Evolutionary conservation across 1,284 basidiomycete genomes (phyloP), one percentile per base, ranked within the genome.

Genomic region (Peniophora sp.): DNA sequence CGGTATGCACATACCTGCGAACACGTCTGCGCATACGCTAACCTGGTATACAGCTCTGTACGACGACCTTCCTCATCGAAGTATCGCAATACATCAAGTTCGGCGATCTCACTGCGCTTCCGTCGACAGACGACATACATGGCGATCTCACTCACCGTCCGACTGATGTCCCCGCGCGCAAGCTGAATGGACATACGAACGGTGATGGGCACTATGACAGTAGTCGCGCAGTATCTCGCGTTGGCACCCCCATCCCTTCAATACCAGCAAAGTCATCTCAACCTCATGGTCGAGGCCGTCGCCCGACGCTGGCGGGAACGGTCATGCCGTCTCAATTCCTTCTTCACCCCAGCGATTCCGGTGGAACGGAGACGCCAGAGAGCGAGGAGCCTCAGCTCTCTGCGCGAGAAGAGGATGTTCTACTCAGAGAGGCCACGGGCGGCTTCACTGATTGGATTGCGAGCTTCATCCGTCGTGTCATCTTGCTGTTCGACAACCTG

Each of bases 401-500:
- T 1, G 61, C 72, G 45, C 74, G 76, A 36, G 78, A 84, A 48
- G 83, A 85, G 60, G 83, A 87, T 60, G 72, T 70, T 0, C 59
- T 83, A 24, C 61, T 87, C 10, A 75, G 78, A 70, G 77, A 83
- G 50, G 75, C 78, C n/a, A 82, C 83, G 5, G 72, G 75, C 3
- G 73, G 71, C 45, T 83, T 86, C 56, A 78, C 83, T 1, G 81
- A 90, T 55, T 97, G 93, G 93, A 77, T 93, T 2, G 75, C 88
- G 1, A 85, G 78, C 56, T 94, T 94, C 65, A 77, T 97, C 53
- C 81, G 83, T 2, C 74, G 89, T 38, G 86, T 96, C 6, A 83
- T 97, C 45, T 77, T 87, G 35, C 69, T 97, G 2, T 83, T 94
- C 56, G 89, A 92, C 64, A 90, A 92, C 61, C 73, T 97, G 25